Percentiles rank a stretch among this genome's conserved stretches.
Conservation (phyloP, 345 rosid species). For the Linum lewisii region DNA sequence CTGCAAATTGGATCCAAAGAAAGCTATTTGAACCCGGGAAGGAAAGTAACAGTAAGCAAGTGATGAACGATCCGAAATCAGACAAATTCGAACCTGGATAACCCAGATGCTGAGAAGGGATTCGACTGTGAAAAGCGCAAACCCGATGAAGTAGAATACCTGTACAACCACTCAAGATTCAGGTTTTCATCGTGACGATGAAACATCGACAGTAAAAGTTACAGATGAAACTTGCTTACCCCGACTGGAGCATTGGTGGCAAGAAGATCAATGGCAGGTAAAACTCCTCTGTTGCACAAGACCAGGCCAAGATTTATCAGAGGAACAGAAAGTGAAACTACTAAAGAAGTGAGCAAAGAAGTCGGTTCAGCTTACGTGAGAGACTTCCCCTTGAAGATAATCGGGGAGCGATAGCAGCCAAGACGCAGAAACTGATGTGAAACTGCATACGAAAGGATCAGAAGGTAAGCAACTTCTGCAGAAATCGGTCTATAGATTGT, state of each 20-base stretch:
- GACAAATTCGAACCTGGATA: conserved; percentile 54
- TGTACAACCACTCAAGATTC: conserved; percentile 34
- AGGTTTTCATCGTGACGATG: not conserved
- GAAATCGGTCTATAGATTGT: conserved; percentile 5
- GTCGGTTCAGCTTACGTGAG: conserved; percentile 55
- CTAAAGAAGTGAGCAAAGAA: not conserved
- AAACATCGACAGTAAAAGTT: too few species aligned
- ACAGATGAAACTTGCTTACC: too few species aligned
- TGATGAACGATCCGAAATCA: not conserved
- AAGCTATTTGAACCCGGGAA: not conserved
- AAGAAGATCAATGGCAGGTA: conserved; percentile 76
- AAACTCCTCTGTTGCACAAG: conserved; percentile 63
- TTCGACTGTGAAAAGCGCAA: conserved; percentile 61
- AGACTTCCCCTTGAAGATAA: conserved; percentile 88
- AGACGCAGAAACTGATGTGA: conserved; percentile 76
- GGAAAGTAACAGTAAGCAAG: not conserved
- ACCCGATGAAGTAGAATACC: conserved; percentile 85
- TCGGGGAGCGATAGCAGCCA: conserved; percentile 86
- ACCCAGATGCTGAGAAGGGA: conserved; percentile 94
- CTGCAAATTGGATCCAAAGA: conserved; percentile 33
- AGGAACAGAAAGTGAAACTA: not conserved
- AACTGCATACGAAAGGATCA: conserved; percentile 41
- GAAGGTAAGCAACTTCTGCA: conserved; percentile 8
- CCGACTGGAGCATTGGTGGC: conserved; percentile 47
- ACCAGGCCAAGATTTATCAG: conserved; percentile 20